Base-by-base conservation (phyloP, 2,329 filamentous ascomycete species). In the Pseudogymnoascus sp. region DNA sequence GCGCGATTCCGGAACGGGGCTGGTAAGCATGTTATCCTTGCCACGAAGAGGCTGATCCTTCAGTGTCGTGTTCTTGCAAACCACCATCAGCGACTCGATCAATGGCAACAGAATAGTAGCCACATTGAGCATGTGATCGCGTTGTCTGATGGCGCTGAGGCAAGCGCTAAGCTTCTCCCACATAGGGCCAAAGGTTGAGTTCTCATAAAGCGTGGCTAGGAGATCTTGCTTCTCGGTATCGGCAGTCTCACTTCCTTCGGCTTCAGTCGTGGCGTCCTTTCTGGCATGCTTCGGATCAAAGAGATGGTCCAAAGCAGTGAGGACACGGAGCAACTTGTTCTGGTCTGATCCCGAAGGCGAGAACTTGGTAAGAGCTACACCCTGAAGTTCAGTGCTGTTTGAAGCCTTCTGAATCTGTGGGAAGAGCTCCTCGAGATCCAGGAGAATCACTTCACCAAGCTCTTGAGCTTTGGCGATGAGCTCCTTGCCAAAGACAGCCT, bases 81-180 rank as follows among this genome's bases (percentile, higher is more conserved):
- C 93, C 62, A 99, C 95, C 95, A 99, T 99, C 66, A 99, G 81
- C 5, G 93, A 91, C 76, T 99, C 95, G 65, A 99, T 97, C 31
- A 99, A 80, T 31, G 95, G 95, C 37, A 97, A 80, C 25, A 99
- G 82, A 67, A 97, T 97, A 0, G 93, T 97, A 31, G 95, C 96
- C 63, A 99, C 93, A 71, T 96, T 97, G 72, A 97, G 86, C 88
- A 97, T 95, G 73, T 91, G 96, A 73, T 96, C 93, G 63, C 93
- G 90, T 75, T 96, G 86, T 61, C 91, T 89, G 69, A 99, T 97
- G 7, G 91, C 89, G 63, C 85, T 87, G 62, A 99, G 81, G 73
- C 93, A 97, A 38, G 89, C 87, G 74, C 95, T 96, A 56, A 99
- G 80, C 76, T 93, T 96, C 67, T 88, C 86, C 95, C 95, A 99